Base-by-base conservation (phyloP, 805 yeast genomes). In the Candida ponderosae region DNA sequence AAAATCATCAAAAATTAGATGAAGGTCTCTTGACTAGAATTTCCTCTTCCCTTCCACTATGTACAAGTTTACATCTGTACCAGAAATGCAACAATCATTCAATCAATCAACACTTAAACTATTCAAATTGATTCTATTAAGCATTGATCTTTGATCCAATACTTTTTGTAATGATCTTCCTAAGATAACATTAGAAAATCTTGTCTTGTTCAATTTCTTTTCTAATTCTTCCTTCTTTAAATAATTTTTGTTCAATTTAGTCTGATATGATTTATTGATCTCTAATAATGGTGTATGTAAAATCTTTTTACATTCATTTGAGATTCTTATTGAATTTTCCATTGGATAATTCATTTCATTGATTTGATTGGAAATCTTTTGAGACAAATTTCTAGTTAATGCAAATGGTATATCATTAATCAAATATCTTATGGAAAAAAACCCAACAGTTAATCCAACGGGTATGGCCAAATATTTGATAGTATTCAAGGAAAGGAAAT, bases 371-470 rank as follows among this genome's bases (percentile, higher is more conserved):
- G 72, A 74, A 46, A 90, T 73, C 57, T 83, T 86, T 34, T 70
- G 66, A 0, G 93, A 87, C 40, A 87, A 71, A 40, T 88, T 88
- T 46, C 87, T 68, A 16, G 96, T 94, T 48, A 86, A 76, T 0
- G 97, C 95, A 48, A 81, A 75, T 3, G 97, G 97, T 13, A 94
- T 76, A 57, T 93, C 97, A 41, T 70, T 66, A 16, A 87, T 63
- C 40, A 88, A 55, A 50, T 84, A 87, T 30, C 76, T 74, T 0
- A 73, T 61, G 0, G 81, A 68, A 13, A 76, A 64, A 1, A 76
- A 70, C 5, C 74, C 62, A 1, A 72, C 70, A 8, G 76, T 66
- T 3, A 77, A 45, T 1, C 70, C 40, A 0, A 76, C 33, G 0
- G 94, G 89, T 1, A 73, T 55, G 0, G 73, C 68, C n/a, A 81